A percentile compares a stretch with the other conserved stretches of the same genome.
Evolutionary conservation across 2,329 filamentous ascomycete genomes (phyloP).

Genomic region (Botrytis tulipae): DNA sequence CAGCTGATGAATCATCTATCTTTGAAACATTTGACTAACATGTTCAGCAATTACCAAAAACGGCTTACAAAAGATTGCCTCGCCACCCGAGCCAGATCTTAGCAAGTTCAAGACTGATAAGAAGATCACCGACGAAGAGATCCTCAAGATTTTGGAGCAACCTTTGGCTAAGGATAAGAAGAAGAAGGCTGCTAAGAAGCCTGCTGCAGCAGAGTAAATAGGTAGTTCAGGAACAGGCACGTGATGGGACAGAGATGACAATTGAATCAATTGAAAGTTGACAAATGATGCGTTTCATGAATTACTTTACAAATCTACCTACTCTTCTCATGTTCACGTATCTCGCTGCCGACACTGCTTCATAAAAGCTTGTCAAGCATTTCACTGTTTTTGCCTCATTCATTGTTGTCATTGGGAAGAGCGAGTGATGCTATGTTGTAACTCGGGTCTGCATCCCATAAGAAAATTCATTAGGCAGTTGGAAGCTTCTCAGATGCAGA

Average conservation of each 20-base stretch:
- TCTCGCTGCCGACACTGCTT: constrained; percentile 27
- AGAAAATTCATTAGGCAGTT: constrained; percentile 22
- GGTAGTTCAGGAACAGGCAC: constrained; percentile 41
- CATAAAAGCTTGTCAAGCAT: constrained; percentile 16
- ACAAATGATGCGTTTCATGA: constrained; percentile 1
- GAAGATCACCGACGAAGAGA: constrained; percentile 95
- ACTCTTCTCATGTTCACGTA: constrained; percentile 19
- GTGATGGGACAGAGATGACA: constrained; percentile 18
- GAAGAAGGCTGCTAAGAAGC: constrained; percentile 53
- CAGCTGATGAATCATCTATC: constrained; percentile 31
- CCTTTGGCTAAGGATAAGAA: constrained; percentile 72
- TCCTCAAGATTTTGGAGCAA: constrained; percentile 90
- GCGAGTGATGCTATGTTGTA: not conserved
- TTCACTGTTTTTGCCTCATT: constrained; percentile 7
- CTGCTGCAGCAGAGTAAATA: constrained; percentile 35
- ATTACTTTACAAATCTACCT: not conserved
- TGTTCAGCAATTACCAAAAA: constrained; percentile 90
- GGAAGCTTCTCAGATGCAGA: constrained; percentile 31
- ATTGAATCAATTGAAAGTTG: constrained; percentile 1
- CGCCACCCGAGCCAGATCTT: constrained; percentile 71
- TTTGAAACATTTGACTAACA: constrained; percentile 32
- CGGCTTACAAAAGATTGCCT: constrained; percentile 81
- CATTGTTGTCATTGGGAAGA: constrained; percentile 1
- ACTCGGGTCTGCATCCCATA: constrained; percentile 17
- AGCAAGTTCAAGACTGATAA: constrained; percentile 90